Conservation (phyloP, 495 filamentous ascomycete species). For the Zalerion maritima region DNA sequence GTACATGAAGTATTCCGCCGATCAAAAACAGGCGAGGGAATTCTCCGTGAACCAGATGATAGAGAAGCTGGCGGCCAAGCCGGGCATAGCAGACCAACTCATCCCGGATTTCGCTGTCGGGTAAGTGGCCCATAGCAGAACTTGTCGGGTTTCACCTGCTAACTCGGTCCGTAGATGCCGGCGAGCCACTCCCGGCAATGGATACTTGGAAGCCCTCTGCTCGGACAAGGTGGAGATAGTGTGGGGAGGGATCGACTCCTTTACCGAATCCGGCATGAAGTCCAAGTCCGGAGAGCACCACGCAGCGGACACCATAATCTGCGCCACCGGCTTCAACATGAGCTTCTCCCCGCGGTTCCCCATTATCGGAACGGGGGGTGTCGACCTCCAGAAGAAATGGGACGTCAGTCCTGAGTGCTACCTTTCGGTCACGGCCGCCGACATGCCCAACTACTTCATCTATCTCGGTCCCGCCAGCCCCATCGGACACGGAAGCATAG, state of each 20-base stretch:
- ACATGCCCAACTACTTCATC: slow-evolving; percentile 38
- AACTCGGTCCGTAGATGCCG: slow-evolving; percentile 23
- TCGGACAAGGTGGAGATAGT: slow-evolving; percentile 36
- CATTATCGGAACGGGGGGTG: slow-evolving; percentile 28
- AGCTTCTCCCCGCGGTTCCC: slow-evolving; percentile 35
- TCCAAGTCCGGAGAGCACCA: slow-evolving; percentile 23
- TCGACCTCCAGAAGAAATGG: slow-evolving; percentile 27
- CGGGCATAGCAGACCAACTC: neutral
- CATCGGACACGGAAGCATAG: neutral
- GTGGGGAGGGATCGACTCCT: slow-evolving; percentile 25
- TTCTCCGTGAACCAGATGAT: too few relatives aligned
- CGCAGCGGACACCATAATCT: slow-evolving; percentile 32
- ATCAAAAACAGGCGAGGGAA: too few relatives aligned
- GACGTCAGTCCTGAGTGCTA: slow-evolving; percentile 31
- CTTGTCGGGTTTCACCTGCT: too few relatives aligned
- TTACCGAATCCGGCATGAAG: slow-evolving; percentile 32
- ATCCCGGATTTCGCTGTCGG: neutral
- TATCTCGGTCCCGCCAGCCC: slow-evolving; percentile 2
- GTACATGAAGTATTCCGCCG: too few relatives aligned
- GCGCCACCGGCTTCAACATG: slow-evolving; percentile 39
- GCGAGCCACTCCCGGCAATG: slow-evolving; percentile 41
- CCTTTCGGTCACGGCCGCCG: slow-evolving; percentile 33
- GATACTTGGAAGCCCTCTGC: slow-evolving; percentile 39
- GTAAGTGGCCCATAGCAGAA: too few relatives aligned
- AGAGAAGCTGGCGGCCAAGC: too few relatives aligned